Base-by-base conservation (phyloP, 176 grass and related monocot species). In the Dendrocalamus sinicus region DNA sequence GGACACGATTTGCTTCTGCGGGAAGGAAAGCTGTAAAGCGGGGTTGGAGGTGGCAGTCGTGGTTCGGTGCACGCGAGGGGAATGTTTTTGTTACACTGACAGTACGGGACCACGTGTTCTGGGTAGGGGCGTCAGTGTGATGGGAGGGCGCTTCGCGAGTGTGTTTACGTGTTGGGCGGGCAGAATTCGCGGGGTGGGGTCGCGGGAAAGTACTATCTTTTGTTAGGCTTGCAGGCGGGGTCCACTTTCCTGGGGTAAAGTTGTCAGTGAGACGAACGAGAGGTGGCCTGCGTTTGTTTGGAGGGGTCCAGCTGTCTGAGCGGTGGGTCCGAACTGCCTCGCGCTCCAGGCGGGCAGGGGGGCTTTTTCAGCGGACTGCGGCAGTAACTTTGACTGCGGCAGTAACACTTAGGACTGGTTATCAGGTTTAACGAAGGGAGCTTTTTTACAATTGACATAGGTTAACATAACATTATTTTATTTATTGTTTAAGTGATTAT, bases 11-110 rank as follows among this genome's bases (percentile, higher is more conserved):
- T 69, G 84, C 84, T 83, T 91, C 79, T 24, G 76, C 85, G 59
- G 67, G 61, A 90, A 90, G 74, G 84, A 84, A 91, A 83, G 84
- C 84, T 57, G 83, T 75, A 90, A 88, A 88, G 86, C 48, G 20
- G 41, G 6, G 76, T 47, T 53, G 35, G 32, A 16, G 81, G 73
- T 39, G 81, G 79, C 80, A 69, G 78, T 12, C 40, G 53, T 11
- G 55, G 63, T 55, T 57, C 44, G 64, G 55, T 59, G 53, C 55
- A 87, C 73, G 83, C 47, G 62, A 63, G 48, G 51, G 22, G 8
- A 4, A 9, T 6, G 8, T 20, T 44, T 76, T 40, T 10, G 2
- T 45, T 3, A n/a, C 37, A 55, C 58, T 72, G 57, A 35, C 57
- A 26, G 15, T 0, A 6, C 3, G 58, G 28, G 66, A 35, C 66